Percentiles rank a stretch among this genome's conserved stretches.
Conservation (phyloP, 192 early-diverging fungal species). For the Backusella westeae region DNA sequence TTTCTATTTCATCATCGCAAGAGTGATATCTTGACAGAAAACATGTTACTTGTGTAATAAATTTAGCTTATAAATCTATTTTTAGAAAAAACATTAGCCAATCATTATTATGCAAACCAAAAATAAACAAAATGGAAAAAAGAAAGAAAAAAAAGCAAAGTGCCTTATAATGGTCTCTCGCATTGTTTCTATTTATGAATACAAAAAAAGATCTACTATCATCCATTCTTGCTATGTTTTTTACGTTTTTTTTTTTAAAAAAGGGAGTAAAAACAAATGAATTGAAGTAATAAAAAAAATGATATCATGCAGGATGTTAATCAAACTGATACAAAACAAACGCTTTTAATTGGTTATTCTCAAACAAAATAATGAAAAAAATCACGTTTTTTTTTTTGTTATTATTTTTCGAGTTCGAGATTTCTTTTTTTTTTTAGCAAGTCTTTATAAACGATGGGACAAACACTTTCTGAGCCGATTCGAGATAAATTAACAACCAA, state of each 20-base stretch:
- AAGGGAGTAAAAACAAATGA: background rate
- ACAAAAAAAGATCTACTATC: background rate
- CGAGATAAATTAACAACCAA: constrained; percentile 82
- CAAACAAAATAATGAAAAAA: background rate
- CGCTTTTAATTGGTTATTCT: background rate
- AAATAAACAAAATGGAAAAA: background rate
- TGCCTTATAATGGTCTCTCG: no score
- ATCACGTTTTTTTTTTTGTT: background rate
- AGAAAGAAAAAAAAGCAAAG: background rate
- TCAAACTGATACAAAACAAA: background rate
- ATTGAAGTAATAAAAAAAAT: no score
- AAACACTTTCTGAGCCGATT: constrained; percentile 92
- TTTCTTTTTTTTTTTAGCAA: background rate
- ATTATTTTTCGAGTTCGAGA: background rate
- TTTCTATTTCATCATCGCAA: background rate
- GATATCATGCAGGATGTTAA: background rate
- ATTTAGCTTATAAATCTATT: background rate
- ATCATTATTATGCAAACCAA: background rate
- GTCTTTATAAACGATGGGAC: constrained; percentile 69
- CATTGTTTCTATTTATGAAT: no score
- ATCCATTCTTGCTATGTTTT: no score
- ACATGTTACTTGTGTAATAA: background rate
- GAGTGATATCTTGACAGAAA: background rate
- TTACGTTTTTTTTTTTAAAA: background rate
- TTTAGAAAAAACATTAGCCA: background rate